Evolutionary conservation across 345 rosid genomes (phyloP), one percentile per base, ranked within the genome.

Genomic region (Rubroshorea leprosula): DNA sequence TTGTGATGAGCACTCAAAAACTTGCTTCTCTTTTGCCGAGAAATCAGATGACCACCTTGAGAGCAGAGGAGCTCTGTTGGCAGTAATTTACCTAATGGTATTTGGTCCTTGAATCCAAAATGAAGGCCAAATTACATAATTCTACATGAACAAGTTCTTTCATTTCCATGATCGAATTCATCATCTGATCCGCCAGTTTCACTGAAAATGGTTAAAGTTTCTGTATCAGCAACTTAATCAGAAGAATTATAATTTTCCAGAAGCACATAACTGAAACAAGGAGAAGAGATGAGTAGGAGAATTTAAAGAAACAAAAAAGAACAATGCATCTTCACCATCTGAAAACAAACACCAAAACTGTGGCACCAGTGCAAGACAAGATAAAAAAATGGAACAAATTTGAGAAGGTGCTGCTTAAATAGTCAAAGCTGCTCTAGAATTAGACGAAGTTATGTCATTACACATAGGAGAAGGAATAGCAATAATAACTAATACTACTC

Each of bases 121-220:
- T 44, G 39, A 22, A 31, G 39, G 55, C 43, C 25, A 3, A 60
- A 66, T 75, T 72, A 86, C 90, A 86, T 86, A 69, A 86, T 74
- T 50, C 66, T 68, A 58, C 94, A 86, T 1, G 80, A 66, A 68
- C 90, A 86, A 50, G 72, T 78, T 71, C 74, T 74, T 76, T 74
- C 83, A 6, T 27, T 73, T 58, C 85, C 81, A 43, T 62, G 54
- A 45, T 81, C 81, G 21, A 72, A 69, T 67, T 83, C 89, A 53
- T 81, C 87, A 46, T 83, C 87, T 16, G 90, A 83, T 41, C 57
- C 80, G 8, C 75, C 72, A 5, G 61, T 59, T 77, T 86, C 93
- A 69, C 89, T 86, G 93, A 62, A 62, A 74, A 58, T 29, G 17
- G 16, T 69, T 50, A 64, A 35, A 57, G 46, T 9, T 49, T 17